Evolutionary conservation across 2,329 filamentous ascomycete species (phyloP).

Genomic region (Neospermospora avenae): DNA sequence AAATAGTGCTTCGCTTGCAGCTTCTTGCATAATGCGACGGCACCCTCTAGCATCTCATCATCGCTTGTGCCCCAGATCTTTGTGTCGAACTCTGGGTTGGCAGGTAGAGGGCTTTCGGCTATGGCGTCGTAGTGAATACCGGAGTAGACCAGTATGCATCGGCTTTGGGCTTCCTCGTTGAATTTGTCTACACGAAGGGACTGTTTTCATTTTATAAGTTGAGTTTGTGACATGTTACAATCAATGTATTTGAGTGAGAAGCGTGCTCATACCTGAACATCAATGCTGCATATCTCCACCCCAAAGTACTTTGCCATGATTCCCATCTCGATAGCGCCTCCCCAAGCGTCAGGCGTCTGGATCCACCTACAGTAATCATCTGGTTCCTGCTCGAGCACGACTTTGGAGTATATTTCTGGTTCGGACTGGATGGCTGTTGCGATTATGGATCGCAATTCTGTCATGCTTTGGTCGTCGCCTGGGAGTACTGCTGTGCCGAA

Average conservation of each 20-base stretch:
- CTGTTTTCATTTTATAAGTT: no score
- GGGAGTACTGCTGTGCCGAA: conserved; percentile 74
- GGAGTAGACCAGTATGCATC: conserved; percentile 83
- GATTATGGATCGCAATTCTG: conserved; percentile 71
- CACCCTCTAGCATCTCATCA: conserved; percentile 67
- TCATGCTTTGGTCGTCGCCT: conserved; percentile 61
- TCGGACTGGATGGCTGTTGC: conserved; percentile 74
- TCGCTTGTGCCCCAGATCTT: conserved; percentile 52
- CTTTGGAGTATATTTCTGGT: conserved; percentile 69
- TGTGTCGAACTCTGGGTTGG: conserved; percentile 72
- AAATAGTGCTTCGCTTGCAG: conserved; percentile 76
- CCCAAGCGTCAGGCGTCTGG: conserved; percentile 77
- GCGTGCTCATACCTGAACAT: conserved; percentile 56
- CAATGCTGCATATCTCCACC: conserved; percentile 80
- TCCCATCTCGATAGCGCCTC: conserved; percentile 84
- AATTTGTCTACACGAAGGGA: conserved; percentile 67
- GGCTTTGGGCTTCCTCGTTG: conserved; percentile 63
- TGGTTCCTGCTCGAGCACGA: conserved; percentile 67
- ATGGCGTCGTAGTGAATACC: conserved; percentile 94
- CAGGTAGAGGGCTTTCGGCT: conserved; percentile 63
- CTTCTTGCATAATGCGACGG: conserved; percentile 61
- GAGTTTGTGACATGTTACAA: no score
- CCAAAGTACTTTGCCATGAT: conserved; percentile 83
- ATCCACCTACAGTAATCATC: conserved; percentile 80
- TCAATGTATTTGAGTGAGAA: no score